Base-by-base conservation (phyloP, 768 basidiomycete genomes). In the Mycena leptocephala region DNA sequence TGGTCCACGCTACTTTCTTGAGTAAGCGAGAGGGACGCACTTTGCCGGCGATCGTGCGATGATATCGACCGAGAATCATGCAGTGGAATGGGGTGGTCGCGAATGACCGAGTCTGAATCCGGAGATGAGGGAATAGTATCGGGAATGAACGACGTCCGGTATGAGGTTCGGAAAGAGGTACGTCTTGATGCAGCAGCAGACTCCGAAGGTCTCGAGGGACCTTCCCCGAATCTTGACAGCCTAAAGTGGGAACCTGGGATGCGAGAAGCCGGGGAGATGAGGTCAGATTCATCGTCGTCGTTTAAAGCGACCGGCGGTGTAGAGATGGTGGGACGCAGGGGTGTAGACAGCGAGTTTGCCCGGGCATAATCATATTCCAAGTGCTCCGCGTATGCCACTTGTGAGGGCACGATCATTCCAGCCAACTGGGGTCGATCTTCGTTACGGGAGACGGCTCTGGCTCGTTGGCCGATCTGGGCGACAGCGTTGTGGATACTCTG, bases 401-500 rank as follows among this genome's bases (percentile, higher is more conserved):
- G 77, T 11, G 77, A 78, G 5, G 77, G 74, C 26, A 78, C 77
- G 55, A 77, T 79, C 73, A 37, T 37, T 18, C 30, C 48, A n/a
- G 63, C 30, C 69, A 76, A 61, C 51, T 61, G 71, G 14, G 74
- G 62, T 8, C 32, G 53, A 43, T 56, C 72, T 24, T 67, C 59
- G 39, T 48, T 53, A 16, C 70, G 74, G 9, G 74, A 75, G 55
- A 74, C 62, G 13, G 74, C 70, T 30, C 72, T 70, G 46, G 74
- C 74, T 14, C 79, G 77, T 74, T 72, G 75, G 14, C 76, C 81
- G 18, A 78, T 78, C 35, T 79, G 79, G 30, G 81, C 78, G 16
- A 81, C 76, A n/a, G 80, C 81, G n/a, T 79, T 66, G 13, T 72
- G 39, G 24, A 80, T 78, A 43, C 81, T 82, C 20, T 61, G 71